Evolutionary conservation across 768 basidiomycete genomes (phyloP).

Genomic region (Sporobolomyces pararoseus): DNA sequence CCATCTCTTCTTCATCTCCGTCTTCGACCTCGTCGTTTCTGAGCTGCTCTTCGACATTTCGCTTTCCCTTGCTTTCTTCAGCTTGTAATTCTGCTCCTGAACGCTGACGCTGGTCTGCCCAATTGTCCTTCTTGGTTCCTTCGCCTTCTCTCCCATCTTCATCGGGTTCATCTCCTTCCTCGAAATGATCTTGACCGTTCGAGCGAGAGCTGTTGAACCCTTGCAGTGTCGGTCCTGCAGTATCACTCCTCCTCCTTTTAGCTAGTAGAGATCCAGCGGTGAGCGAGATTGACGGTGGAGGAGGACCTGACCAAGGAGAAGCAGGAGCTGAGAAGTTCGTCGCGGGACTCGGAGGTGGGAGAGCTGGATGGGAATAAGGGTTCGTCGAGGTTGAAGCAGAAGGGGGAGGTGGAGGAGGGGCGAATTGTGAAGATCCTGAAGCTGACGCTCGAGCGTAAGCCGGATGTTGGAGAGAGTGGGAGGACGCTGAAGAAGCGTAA

Average conservation of each 20-base stretch:
- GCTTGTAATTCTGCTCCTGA: no score
- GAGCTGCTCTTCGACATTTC: not conserved
- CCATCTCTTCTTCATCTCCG: conserved; percentile 63
- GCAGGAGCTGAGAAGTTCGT: not conserved
- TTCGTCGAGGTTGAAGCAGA: not conserved
- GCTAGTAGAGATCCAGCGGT: conserved; percentile 3
- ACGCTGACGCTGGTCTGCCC: no score
- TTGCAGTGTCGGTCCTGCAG: not conserved
- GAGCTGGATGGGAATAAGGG: not conserved
- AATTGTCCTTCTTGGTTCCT: not conserved
- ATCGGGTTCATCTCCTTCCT: not conserved
- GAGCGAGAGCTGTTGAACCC: not conserved
- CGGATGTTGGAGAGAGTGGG: conserved; percentile 9
- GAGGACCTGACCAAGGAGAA: conserved; percentile 22
- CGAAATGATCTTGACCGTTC: conserved; percentile 3
- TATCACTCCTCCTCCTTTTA: conserved; percentile 11
- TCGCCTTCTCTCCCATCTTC: not conserved
- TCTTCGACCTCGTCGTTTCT: not conserved
- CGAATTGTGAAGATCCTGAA: not conserved
- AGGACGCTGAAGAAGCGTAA: not conserved
- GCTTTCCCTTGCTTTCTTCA: not conserved
- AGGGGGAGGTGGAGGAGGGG: not conserved
- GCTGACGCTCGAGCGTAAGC: conserved; percentile 16
- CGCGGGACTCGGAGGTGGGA: not conserved
- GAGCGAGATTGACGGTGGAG: conserved; percentile 1